phyloP scores from a whole-genome alignment of 169 alveolate genomes.

The Condylostoma magnum region DNA sequence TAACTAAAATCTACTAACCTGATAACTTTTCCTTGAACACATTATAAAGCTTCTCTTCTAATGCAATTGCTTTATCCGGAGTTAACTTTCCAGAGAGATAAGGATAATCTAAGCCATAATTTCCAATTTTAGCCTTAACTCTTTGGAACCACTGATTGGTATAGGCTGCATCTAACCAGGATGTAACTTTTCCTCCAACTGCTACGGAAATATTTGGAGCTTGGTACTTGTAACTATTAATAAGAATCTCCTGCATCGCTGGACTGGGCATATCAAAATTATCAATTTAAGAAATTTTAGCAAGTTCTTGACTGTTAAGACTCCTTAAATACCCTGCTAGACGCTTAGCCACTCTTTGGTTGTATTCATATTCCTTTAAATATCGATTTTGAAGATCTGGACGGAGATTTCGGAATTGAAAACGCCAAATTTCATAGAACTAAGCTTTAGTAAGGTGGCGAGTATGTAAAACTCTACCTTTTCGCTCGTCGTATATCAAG shows the following conservation, averaged over 20 bases:
- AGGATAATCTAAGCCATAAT: conserved; percentile 22
- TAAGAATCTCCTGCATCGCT: not conserved
- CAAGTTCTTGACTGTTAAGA: not conserved
- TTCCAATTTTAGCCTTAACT: not conserved
- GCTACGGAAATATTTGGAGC: not conserved
- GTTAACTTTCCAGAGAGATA: not conserved
- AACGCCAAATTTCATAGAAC: conserved; percentile 33
- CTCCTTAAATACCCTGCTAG: not conserved
- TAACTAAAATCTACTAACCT: no score
- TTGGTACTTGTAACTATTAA: conserved; percentile 9
- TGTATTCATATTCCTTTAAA: not conserved
- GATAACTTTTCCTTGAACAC: no score
- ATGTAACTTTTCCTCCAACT: not conserved
- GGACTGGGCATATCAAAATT: not conserved
- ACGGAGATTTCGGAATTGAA: conserved; percentile 24
- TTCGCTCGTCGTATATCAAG: conserved; percentile 27
- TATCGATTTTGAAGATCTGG: not conserved
- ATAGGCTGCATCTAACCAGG: conserved; percentile 28
- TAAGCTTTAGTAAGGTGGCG: conserved; percentile 14
- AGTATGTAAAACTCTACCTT: conserved; percentile 28
- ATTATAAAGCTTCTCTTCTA: conserved; percentile 21
- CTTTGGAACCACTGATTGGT: not conserved
- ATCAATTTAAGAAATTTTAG: not conserved
- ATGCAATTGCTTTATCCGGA: not conserved
- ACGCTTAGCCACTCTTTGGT: not conserved